Evolutionary conservation across 345 rosid species (phyloP).

Genomic region (Populus davidiana): DNA sequence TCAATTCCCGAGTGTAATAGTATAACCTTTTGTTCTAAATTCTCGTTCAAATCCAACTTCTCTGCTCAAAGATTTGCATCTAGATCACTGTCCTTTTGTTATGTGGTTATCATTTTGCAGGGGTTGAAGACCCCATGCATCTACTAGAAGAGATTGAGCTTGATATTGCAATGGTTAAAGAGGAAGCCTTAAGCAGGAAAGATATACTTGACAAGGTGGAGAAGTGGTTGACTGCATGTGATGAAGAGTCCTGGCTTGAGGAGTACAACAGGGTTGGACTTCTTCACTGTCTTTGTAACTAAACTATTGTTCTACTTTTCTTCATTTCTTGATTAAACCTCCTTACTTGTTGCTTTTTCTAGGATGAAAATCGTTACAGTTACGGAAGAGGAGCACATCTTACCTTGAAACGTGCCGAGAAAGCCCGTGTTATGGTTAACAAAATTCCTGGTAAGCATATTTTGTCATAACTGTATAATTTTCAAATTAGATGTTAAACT

Average conservation of each 20-base stretch:
- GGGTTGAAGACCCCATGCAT: constrained; percentile 43
- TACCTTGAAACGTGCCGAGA: constrained; percentile 69
- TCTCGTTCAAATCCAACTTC: background rate
- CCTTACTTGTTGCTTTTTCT: constrained; percentile 7
- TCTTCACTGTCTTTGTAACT: background rate
- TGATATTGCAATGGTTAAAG: constrained; percentile 59
- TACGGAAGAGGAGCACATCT: constrained; percentile 82
- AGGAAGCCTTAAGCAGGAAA: constrained; percentile 60
- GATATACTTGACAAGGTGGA: constrained; percentile 72
- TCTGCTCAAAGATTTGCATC: background rate
- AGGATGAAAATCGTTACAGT: constrained; percentile 74
- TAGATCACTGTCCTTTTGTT: background rate
- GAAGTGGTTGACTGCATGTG: constrained; percentile 69
- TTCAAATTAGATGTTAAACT: background rate
- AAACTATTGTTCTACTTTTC: background rate
- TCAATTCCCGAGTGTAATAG: background rate
- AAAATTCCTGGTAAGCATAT: constrained; percentile 63
- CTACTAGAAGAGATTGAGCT: constrained; percentile 57
- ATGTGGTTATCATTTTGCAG: constrained; percentile 28
- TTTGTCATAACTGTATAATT: background rate
- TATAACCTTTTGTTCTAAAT: background rate
- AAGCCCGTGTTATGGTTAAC: constrained; percentile 54
- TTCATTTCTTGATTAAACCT: constrained; percentile 8
- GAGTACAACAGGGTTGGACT: constrained; percentile 62
- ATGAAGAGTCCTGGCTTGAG: constrained; percentile 79